These are phyloP conservation scores for Populus deltoides DNA, from an alignment of 345 rosid species.

Conservation along the genomic window DNA sequence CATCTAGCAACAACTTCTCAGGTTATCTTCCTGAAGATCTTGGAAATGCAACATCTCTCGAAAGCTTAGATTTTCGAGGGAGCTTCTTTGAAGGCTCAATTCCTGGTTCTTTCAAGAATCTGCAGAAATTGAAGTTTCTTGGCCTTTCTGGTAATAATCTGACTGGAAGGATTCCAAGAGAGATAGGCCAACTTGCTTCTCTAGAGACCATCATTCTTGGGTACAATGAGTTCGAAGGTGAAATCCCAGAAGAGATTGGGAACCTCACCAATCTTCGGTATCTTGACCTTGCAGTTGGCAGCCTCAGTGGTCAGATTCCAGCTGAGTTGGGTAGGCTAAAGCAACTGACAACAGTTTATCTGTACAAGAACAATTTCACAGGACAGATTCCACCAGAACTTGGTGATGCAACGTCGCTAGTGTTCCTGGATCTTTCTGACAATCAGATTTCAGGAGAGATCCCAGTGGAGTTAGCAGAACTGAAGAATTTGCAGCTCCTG, in stretches of 20 bases:
- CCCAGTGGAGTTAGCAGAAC: constrained; percentile 51
- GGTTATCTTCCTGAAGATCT: constrained; percentile 85
- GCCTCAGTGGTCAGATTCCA: constrained; percentile 75
- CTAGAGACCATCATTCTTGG: constrained; percentile 82
- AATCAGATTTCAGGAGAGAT: constrained; percentile 62
- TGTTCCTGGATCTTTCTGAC: constrained; percentile 76
- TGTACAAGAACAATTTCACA: constrained; percentile 67
- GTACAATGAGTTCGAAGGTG: constrained; percentile 76
- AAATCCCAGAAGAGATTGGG: constrained; percentile 64
- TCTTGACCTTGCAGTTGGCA: constrained; percentile 73
- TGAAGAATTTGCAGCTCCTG: constrained; percentile 70
- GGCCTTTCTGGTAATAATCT: constrained; percentile 92
- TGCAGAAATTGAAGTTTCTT: constrained; percentile 71
- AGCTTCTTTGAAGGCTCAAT: constrained; percentile 67
- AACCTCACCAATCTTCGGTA: constrained; percentile 69
- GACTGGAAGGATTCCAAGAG: constrained; percentile 63
- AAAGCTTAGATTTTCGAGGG: constrained; percentile 74
- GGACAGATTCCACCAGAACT: constrained; percentile 62
- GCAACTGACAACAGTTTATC: constrained; percentile 53
- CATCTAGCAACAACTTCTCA: constrained; percentile 78
- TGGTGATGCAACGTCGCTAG: constrained; percentile 58
- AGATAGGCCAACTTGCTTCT: constrained; percentile 70
- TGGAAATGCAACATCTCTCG: constrained; percentile 60
- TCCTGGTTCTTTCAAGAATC: constrained; percentile 58
- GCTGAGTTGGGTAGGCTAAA: constrained; percentile 61